Conservation (phyloP, 208 protist species). For the Trypanosoma cruzi region DNA sequence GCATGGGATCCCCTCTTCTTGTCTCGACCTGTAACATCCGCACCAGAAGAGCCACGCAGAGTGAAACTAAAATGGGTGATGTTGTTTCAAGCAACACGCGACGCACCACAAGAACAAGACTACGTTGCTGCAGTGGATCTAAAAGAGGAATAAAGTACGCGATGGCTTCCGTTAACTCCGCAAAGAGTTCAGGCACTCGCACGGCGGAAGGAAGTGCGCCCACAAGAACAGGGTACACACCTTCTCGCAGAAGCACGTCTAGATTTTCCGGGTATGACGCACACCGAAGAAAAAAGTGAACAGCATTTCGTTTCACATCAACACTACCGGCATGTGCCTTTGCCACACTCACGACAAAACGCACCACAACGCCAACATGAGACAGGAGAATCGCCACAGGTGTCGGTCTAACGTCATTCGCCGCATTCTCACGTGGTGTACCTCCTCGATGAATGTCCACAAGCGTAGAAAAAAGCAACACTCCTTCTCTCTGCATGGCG, state of each 20-base stretch:
- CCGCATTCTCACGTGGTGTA: neutral
- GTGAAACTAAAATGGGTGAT: conserved; percentile 11
- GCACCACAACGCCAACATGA: conserved; percentile 55
- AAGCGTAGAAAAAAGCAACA: conserved; percentile 44
- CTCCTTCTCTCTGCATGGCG: conserved; percentile 36
- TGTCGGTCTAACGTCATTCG: neutral
- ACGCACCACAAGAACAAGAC: conserved; percentile 46
- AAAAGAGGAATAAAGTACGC: conserved; percentile 46
- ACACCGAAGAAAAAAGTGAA: conserved; percentile 50
- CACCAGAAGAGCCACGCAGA: conserved; percentile 24
- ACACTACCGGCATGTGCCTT: conserved; percentile 32
- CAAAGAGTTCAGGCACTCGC: conserved; percentile 35
- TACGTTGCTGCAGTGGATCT: conserved; percentile 58
- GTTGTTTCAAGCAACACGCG: conserved; percentile 32
- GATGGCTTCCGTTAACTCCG: conserved; percentile 41
- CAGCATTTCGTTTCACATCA: conserved; percentile 33
- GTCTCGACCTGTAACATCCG: conserved; percentile 2
- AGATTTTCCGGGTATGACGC: conserved; percentile 41
- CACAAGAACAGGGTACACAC: conserved; percentile 44
- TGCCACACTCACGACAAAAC: conserved; percentile 33
- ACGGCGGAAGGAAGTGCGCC: conserved; percentile 9
- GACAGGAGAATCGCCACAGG: conserved; percentile 45
- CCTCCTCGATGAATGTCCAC: conserved; percentile 33
- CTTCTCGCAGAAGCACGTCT: conserved; percentile 34
- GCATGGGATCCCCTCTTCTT: neutral